Base-by-base conservation (phyloP, 495 filamentous ascomycete genomes). In the Penicillium cinerascens region DNA sequence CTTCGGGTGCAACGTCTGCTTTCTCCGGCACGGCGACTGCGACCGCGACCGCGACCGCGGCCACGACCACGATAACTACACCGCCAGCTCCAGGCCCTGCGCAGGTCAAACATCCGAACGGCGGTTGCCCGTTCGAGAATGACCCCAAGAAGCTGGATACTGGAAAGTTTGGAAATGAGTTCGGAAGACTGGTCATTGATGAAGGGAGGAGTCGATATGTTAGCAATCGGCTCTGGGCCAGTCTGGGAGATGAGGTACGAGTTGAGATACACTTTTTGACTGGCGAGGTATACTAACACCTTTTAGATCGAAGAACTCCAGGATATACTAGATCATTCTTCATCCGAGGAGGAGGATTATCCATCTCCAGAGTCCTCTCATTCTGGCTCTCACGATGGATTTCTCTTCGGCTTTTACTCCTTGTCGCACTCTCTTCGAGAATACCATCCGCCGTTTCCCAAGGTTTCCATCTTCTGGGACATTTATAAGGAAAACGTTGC, bases 221-320 rank as follows among this genome's bases (percentile, higher is more conserved):
- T 52, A 92, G 88, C 65, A 92, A 86, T 68, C 85, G 83, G 15
- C 88, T 96, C 45, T 97, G 91, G 92, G 84, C 87, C n/a, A 89
- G 82, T 54, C 74, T 97, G 40, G 88, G 84, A 44, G 88, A 92
- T 52, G 90, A 97, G 81, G 90, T 90, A 65, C 44, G 63, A 35
- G 20, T 11, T 16, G 26, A 13, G 18, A 35, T 17, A 21, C 25
- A 18, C 26, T 10, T 13, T 33, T 33, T 16, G 47, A 22, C 35
- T 2, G n/a, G 21, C 25, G 20, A 39, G n/a, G 5, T 50, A 13
- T 51, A 6, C 41, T 56, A 17, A 56, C 27, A 52, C 54, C 27
- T 49, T 56, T 43, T 51, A 89, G 83, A 78, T 92, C 33, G 84
- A 87, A 58, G 85, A 87, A 59, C 75, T 92, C 26, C 83, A 85